These are phyloP conservation scores for Lactarius vividus DNA, from an alignment of 768 basidiomycete genomes.

Conservation along the genomic window DNA sequence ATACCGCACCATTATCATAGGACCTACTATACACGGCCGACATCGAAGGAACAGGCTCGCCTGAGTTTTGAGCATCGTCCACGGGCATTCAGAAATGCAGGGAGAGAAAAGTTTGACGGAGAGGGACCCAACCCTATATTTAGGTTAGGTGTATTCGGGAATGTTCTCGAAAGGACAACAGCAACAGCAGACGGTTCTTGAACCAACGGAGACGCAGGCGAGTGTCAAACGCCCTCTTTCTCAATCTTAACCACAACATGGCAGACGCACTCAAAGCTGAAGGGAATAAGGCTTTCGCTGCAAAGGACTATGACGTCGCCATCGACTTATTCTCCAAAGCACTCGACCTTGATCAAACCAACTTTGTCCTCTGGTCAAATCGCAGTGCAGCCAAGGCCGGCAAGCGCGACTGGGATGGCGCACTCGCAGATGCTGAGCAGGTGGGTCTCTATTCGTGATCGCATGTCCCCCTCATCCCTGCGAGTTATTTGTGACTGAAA, in stretches of 20 bases:
- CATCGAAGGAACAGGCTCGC: too few species aligned
- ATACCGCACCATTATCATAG: too few species aligned
- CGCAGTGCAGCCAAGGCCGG: slow-evolving; percentile 89
- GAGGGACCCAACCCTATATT: neutral
- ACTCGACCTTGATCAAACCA: slow-evolving; percentile 75
- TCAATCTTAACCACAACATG: slow-evolving; percentile 9
- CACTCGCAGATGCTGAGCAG: slow-evolving; percentile 88
- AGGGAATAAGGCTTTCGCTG: slow-evolving; percentile 94
- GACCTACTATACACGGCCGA: too few species aligned
- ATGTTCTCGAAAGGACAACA: slow-evolving; percentile 20
- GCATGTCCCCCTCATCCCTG: neutral
- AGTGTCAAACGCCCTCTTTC: neutral
- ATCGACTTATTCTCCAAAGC: slow-evolving; percentile 81
- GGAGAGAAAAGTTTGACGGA: too few species aligned
- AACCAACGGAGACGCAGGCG: neutral
- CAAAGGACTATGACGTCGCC: slow-evolving; percentile 88
- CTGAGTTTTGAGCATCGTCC: too few species aligned
- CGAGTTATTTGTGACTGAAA: neutral
- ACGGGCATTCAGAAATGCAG: too few species aligned
- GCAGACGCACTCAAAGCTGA: slow-evolving; percentile 72
- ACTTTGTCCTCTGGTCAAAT: slow-evolving; percentile 91
- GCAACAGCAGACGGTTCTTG: neutral
- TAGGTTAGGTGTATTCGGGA: slow-evolving; percentile 22
- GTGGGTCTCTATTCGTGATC: slow-evolving; percentile 42
- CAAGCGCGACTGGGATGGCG: slow-evolving; percentile 70